Base-by-base conservation (phyloP, 495 filamentous ascomycete species). In the Gamarada debralockiae region DNA sequence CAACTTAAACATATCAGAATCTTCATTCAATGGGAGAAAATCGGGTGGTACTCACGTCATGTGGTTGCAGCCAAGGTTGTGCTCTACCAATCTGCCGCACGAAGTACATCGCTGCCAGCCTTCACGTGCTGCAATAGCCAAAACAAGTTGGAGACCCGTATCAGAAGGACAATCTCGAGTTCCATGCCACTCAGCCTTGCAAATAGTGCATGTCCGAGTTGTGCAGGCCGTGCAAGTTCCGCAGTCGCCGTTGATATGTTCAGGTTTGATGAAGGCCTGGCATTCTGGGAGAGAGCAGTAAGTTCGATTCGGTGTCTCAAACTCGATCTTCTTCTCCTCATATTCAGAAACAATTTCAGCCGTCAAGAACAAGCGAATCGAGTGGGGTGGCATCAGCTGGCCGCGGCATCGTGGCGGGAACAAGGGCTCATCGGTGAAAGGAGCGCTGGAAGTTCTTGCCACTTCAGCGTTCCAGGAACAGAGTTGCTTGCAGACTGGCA, bases 201-300 rank as follows among this genome's bases (percentile, higher is more conserved):
- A 77, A 18, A 59, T 50, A 4, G 67, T 67, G 54, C 74, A 77
- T 17, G 73, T 75, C 4, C 36, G 49, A 12, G 29, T 42, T 12
- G 38, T 33, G 56, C 73, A 77, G 13, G 57, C 38, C 7, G 59
- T 40, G 45, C 72, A 78, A 21, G 49, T 50, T 4, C 67, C 73
- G 22, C 38, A 17, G 14, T 50, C 53, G 10, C 46, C 43, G 6
- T 25, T 14, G 40, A 63, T 63, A 29, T 39, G 14, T n/a, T 43
- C 27, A 3, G n/a, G 14, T n/a, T 4, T 33, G 33, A 63, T 57
- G 42, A 66, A 66, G 10, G 53, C 36, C 1, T 52, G 57, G 54
- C 64, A 66, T 1, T 21, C 0, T 2, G 54, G 37, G 27, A 50
- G 52, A n/a, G 52, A 56, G 47, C 66, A 68, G 37, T 68, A 67